Percentiles rank a stretch among this genome's conserved stretches.
Conservation (phyloP, 257 asterid species). For the Solanum stenotomum region DNA sequence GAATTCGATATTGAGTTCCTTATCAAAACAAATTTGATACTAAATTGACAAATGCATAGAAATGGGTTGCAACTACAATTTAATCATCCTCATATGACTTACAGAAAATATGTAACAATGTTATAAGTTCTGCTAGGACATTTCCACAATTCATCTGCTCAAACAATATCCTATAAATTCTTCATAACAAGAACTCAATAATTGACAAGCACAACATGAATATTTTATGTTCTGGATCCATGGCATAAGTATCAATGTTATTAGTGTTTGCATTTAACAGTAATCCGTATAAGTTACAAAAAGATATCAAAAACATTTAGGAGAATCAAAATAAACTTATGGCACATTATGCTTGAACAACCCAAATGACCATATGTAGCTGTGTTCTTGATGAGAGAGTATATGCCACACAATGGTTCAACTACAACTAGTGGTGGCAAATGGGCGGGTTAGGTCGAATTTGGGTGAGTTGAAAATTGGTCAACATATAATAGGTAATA, state of each 20-base stretch:
- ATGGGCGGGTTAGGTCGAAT: background rate
- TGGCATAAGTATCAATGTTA: background rate
- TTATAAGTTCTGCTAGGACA: background rate
- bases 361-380: background rate
- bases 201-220: background rate
- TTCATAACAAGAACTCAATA: background rate
- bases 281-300: background rate
- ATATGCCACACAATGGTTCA: background rate
- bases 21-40: background rate
- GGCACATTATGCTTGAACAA: background rate
- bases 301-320: background rate
- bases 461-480: background rate
- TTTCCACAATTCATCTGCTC: background rate
- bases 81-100: background rate
- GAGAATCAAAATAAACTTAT: background rate
- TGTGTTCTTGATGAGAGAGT: background rate
- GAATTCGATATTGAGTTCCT: background rate
- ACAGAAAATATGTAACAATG: background rate
- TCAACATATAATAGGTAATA: background rate
- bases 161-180: background rate
- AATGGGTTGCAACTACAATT: background rate
- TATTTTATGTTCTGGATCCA: background rate
- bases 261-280: background rate
- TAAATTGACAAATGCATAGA: background rate
- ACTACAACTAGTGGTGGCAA: background rate